Evolutionary conservation across 805 yeast species (phyloP).

Genomic region (Metschnikowia koreensis): DNA sequence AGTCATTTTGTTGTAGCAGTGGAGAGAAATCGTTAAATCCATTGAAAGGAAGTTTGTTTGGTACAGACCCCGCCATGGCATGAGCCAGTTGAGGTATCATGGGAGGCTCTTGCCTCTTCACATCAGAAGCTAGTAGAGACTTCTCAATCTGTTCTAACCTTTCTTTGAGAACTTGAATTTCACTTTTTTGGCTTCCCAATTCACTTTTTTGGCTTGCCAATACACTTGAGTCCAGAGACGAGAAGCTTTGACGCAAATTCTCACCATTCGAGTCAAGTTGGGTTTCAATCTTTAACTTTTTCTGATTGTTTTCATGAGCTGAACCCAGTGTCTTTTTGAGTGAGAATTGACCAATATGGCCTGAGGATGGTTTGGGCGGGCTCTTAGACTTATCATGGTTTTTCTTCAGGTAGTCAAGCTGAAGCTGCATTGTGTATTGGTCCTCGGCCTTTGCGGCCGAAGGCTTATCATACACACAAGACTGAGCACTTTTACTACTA

Average conservation of each 20-base stretch:
- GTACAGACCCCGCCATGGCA: background rate
- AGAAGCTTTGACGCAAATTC: background rate
- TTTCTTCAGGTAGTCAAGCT: slow-evolving; percentile 2
- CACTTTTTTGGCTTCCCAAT: slow-evolving; percentile 9
- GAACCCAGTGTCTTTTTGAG: background rate
- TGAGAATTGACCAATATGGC: slow-evolving; percentile 4
- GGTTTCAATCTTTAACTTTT: background rate
- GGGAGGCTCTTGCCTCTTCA: background rate
- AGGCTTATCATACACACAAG: slow-evolving; percentile 22
- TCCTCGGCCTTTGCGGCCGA: slow-evolving; percentile 6
- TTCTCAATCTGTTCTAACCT: slow-evolving; percentile 17
- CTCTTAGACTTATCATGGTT: background rate
- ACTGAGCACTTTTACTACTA: slow-evolving; percentile 17
- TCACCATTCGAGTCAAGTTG: background rate
- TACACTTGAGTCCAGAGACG: background rate
- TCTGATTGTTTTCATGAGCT: background rate
- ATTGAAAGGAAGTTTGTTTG: background rate
- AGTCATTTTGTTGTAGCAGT: background rate
- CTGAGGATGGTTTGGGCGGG: background rate
- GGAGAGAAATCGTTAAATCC: background rate
- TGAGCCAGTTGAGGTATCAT: background rate
- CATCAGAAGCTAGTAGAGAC: slow-evolving; percentile 9
- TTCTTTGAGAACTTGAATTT: slow-evolving; percentile 18
- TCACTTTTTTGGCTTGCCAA: slow-evolving; percentile 4
- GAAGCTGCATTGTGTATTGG: slow-evolving; percentile 13